Conservation (phyloP, 2,329 filamentous ascomycete genomes). For the Chaetothyriales sp. region DNA sequence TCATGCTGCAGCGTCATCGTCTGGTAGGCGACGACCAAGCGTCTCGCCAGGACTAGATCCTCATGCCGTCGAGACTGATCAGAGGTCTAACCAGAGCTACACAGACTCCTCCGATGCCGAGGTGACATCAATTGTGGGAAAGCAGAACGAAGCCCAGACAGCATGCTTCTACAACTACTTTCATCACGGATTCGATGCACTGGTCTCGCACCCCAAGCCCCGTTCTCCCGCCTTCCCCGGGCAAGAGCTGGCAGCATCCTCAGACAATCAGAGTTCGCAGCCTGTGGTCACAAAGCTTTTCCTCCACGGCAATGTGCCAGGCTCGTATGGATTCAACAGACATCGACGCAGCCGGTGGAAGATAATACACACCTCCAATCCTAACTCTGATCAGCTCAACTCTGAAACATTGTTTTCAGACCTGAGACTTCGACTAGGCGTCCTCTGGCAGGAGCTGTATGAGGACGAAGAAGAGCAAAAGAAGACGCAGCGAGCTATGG, state of each 20-base stretch:
- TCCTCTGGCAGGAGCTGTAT: constrained; percentile 57
- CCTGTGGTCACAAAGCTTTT: constrained; percentile 85
- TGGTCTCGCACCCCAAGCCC: constrained; percentile 58
- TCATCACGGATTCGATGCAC: constrained; percentile 81
- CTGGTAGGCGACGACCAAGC: constrained; percentile 21
- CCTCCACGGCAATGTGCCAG: constrained; percentile 85
- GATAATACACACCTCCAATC: constrained; percentile 39
- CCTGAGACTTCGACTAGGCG: constrained; percentile 54
- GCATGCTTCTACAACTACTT: constrained; percentile 93
- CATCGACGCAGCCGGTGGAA: constrained; percentile 83
- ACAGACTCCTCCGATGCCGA: constrained; percentile 57
- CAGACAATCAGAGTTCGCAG: constrained; percentile 25
- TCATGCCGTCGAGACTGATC: constrained; percentile 53
- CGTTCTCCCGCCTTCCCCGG: background rate
- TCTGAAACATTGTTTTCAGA: constrained; percentile 70
- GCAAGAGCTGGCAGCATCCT: background rate
- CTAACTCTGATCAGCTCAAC: constrained; percentile 36
- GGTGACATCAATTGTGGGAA: constrained; percentile 40
- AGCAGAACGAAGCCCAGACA: constrained; percentile 41
- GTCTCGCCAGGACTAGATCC: constrained; percentile 25
- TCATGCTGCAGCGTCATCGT: constrained; percentile 47
- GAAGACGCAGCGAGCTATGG: constrained; percentile 52
- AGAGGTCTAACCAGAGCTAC: constrained; percentile 57
- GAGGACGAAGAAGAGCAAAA: constrained; percentile 41
- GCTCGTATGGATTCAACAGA: constrained; percentile 91